Conservation (phyloP, 2,329 filamentous ascomycete species). For the Trichoderma sp. region DNA sequence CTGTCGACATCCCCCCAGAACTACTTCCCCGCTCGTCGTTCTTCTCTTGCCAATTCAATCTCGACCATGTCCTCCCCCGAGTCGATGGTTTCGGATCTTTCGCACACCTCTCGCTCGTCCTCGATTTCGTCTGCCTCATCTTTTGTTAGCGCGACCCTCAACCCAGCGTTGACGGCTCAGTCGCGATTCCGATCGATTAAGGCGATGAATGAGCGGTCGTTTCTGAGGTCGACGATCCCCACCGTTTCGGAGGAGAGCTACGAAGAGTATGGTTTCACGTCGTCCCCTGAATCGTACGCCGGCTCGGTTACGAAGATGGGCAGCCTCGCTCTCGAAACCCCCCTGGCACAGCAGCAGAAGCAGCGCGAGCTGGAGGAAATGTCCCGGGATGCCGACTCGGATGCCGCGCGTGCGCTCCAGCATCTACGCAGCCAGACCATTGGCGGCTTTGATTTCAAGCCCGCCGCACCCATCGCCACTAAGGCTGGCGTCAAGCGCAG, state of each 20-base stretch:
- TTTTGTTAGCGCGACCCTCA: constrained; percentile 57
- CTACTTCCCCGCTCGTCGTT: constrained; percentile 51
- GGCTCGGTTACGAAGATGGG: constrained; percentile 51
- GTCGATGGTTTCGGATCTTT: constrained; percentile 64
- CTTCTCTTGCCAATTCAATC: constrained; percentile 60
- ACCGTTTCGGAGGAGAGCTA: constrained; percentile 59
- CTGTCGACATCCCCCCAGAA: constrained; percentile 52
- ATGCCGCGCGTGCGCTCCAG: constrained; percentile 57
- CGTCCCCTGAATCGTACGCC: constrained; percentile 57
- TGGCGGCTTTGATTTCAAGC: constrained; percentile 36
- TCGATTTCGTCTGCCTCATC: constrained; percentile 63
- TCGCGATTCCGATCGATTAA: constrained; percentile 63
- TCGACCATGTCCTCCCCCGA: constrained; percentile 64
- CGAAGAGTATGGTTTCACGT: constrained; percentile 48
- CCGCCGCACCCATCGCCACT: constrained; percentile 29
- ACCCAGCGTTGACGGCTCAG: constrained; percentile 49
- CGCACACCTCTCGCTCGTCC: constrained; percentile 60
- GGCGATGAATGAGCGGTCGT: constrained; percentile 54
- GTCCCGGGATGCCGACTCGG: constrained; percentile 43
- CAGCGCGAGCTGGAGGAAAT: constrained; percentile 46
- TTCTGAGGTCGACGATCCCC: constrained; percentile 50
- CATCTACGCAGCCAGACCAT: constrained; percentile 55
- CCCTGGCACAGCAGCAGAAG: constrained; percentile 43
- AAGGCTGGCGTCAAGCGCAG: constrained; percentile 55
- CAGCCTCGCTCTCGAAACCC: constrained; percentile 48